A percentile compares a stretch with the other conserved stretches of the same genome.
These are phyloP conservation scores for Hanseniaspora sp. DNA, from an alignment of 1,139 yeast species.

Conservation along the genomic window DNA sequence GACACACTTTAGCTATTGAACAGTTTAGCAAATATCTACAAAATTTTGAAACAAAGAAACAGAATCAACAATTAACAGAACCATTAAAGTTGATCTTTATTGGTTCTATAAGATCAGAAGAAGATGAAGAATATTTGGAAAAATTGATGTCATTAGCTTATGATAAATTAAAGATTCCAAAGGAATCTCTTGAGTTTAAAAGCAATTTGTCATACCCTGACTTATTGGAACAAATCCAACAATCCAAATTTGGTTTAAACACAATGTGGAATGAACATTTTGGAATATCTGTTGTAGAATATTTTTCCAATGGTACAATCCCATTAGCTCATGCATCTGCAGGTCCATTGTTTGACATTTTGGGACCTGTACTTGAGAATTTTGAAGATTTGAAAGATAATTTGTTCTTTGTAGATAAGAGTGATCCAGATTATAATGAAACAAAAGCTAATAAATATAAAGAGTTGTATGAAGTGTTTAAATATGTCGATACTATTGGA, in stretches of 20 bases:
- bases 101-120: constrained; percentile 70
- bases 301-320: constrained; percentile 71
- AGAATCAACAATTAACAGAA: constrained; percentile 20
- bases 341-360: constrained; percentile 85
- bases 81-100: constrained; percentile 54
- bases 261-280: constrained; percentile 99
- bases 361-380: constrained; percentile 40
- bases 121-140: constrained; percentile 53
- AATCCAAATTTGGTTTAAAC: constrained; percentile 68
- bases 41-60: constrained; percentile 11
- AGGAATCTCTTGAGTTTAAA: constrained; percentile 47
- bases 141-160: constrained; percentile 38
- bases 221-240: constrained; percentile 45
- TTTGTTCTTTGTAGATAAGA: constrained; percentile 56
- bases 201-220: constrained; percentile 65
- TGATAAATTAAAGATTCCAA: constrained; percentile 37
- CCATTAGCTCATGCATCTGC: constrained; percentile 92
- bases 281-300: constrained; percentile 95
- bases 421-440: constrained; percentile 47
- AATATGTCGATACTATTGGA: constrained; percentile 33
- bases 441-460: constrained; percentile 31
- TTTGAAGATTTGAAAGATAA: constrained; percentile 43
- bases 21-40: constrained; percentile 47
- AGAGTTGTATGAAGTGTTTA: constrained; percentile 33
- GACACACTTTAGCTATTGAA: constrained; percentile 59